Evolutionary conservation across 2,329 filamentous ascomycete genomes (phyloP).

Genomic region (Pseudocercospora crystallina): DNA sequence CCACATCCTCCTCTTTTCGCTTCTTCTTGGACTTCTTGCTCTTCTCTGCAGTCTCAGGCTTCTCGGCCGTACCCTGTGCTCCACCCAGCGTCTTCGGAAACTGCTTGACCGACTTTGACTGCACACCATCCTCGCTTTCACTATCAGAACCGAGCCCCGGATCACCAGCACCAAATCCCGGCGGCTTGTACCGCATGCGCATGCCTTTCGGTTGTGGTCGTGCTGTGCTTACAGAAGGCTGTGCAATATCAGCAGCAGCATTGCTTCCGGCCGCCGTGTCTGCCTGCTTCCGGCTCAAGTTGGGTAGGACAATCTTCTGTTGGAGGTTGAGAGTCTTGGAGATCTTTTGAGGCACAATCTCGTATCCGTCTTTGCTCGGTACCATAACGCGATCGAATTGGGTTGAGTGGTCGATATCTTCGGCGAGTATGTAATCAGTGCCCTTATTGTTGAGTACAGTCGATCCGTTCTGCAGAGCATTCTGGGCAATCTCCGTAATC

Average conservation of each 20-base stretch:
- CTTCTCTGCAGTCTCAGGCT: slow-evolving; percentile 33
- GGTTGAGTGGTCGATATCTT: slow-evolving; percentile 12
- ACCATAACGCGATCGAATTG: slow-evolving; percentile 25
- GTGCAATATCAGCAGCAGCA: slow-evolving; percentile 44
- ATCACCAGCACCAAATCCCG: slow-evolving; percentile 55
- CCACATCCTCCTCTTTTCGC: slow-evolving; percentile 36
- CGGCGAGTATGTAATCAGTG: slow-evolving; percentile 53
- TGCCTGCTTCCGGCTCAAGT: slow-evolving; percentile 41
- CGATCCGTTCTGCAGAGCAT: slow-evolving; percentile 54
- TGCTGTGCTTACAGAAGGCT: slow-evolving; percentile 52
- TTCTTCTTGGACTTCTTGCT: slow-evolving; percentile 38
- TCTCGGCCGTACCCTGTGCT: slow-evolving; percentile 45
- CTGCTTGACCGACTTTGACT: slow-evolving; percentile 18
- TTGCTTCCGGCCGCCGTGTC: slow-evolving; percentile 41
- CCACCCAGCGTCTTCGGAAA: slow-evolving; percentile 30
- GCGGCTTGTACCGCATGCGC: slow-evolving; percentile 65
- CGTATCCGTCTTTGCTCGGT: slow-evolving; percentile 32
- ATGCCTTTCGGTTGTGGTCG: slow-evolving; percentile 68
- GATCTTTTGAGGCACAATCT: slow-evolving; percentile 46
- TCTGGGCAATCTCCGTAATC: slow-evolving; percentile 64
- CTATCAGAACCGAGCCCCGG: slow-evolving; percentile 42
- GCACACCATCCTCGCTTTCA: slow-evolving; percentile 45
- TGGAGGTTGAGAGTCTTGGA: slow-evolving; percentile 65
- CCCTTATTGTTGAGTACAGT: slow-evolving; percentile 63
- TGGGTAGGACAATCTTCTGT: slow-evolving; percentile 58